Percentiles rank a stretch among this genome's conserved stretches.
Conservation (phyloP, 225 moss, liverwort and hornwort genomes). For the Pleurozium schreberi region DNA sequence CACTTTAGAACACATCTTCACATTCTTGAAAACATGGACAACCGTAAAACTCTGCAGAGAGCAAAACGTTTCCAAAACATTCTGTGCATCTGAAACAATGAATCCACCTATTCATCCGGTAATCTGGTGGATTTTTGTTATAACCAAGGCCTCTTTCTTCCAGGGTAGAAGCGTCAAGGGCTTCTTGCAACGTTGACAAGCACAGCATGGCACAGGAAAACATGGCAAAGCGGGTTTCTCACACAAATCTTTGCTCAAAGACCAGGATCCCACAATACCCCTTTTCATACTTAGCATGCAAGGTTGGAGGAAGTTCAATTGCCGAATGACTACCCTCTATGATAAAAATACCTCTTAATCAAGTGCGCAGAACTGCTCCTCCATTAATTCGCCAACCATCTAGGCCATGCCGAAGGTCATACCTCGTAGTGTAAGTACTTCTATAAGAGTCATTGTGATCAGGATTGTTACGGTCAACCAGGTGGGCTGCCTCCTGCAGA, state of each 20-base stretch:
- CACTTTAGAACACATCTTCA: neutral
- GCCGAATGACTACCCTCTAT: neutral
- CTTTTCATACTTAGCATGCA: constrained; percentile 7
- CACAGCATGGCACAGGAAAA: neutral
- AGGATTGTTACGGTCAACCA: constrained; percentile 75
- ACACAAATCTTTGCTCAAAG: neutral
- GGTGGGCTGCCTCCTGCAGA: constrained; percentile 81
- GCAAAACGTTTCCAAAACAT: neutral
- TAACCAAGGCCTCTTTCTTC: neutral
- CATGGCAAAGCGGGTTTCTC: neutral
- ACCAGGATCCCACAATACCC: neutral
- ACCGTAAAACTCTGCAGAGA: too few species aligned
- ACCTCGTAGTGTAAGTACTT: constrained; percentile 91
- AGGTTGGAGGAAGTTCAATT: neutral
- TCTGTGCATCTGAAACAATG: neutral
- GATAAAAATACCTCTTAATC: neutral
- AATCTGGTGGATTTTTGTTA: neutral
- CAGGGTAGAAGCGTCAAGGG: neutral
- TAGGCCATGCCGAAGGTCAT: constrained; percentile 59
- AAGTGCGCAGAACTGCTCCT: constrained; percentile 77
- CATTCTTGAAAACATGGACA: neutral
- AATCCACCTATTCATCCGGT: neutral
- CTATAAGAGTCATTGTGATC: constrained; percentile 87
- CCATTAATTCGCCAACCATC: constrained; percentile 79
- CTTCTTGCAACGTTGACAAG: neutral